Percentiles rank a stretch among this genome's conserved stretches.
Conservation (phyloP, 345 rosid species). For the Lepidium didymum region DNA sequence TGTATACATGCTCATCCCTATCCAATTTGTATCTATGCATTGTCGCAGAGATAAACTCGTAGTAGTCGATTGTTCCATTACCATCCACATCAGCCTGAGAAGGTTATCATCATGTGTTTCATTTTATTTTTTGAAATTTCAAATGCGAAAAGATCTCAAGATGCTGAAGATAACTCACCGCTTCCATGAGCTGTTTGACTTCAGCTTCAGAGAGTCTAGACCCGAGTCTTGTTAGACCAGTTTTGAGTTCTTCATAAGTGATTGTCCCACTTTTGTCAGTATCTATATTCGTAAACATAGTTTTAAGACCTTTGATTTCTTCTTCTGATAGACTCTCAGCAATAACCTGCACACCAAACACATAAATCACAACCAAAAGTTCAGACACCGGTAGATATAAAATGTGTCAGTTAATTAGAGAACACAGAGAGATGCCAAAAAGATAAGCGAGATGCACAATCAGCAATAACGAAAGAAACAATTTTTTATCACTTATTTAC, state of each 20-base stretch:
- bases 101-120: background rate
- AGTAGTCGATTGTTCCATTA: conserved; percentile 80
- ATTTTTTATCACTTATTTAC: conserved; percentile 18
- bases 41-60: conserved; percentile 81
- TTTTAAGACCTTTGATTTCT: conserved; percentile 74
- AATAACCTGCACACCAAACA: conserved; percentile 47
- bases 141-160: background rate
- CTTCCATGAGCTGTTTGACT: conserved; percentile 89
- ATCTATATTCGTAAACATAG: conserved; percentile 76
- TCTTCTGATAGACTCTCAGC: conserved; percentile 80
- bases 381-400: background rate
- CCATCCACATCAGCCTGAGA: conserved; percentile 79
- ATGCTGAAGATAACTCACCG: conserved; percentile 44
- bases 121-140: background rate
- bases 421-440: background rate
- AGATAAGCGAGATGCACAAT: background rate
- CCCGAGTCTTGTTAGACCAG: conserved; percentile 68
- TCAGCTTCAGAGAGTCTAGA: conserved; percentile 75
- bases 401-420: background rate
- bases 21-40: conserved; percentile 70
- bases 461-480: background rate
- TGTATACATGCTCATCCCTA: conserved; percentile 65
- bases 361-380: background rate
- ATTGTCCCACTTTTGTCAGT: conserved; percentile 87
- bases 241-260: conserved; percentile 77